Conservation (phyloP, 257 asterid genomes). For the Misopates orontium region DNA sequence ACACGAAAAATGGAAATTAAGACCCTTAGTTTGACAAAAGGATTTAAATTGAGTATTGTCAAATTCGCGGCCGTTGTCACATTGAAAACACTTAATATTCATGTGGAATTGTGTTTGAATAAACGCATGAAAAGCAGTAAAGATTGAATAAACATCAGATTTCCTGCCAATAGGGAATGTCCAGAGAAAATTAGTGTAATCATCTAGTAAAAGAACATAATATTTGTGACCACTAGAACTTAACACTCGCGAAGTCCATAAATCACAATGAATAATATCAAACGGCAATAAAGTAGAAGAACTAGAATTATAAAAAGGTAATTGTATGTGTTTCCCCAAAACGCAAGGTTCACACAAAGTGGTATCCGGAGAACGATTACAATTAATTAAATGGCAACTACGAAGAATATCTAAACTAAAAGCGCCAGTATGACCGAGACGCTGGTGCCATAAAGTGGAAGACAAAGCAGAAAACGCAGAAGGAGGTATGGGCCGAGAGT, state of each 20-base stretch:
- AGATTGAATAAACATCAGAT: not conserved
- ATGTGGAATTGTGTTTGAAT: not conserved
- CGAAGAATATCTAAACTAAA: too few relatives aligned
- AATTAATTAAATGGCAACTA: not conserved
- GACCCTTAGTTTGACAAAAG: too few relatives aligned
- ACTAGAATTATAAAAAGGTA: not conserved
- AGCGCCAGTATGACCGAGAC: too few relatives aligned
- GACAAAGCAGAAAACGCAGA: too few relatives aligned
- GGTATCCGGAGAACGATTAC: not conserved
- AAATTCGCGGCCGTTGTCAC: not conserved
- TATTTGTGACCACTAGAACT: not conserved
- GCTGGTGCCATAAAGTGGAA: too few relatives aligned
- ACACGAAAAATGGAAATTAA: too few relatives aligned
- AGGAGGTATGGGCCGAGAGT: too few relatives aligned
- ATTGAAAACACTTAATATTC: not conserved
- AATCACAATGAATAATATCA: constrained; percentile 1
- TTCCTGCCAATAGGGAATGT: not conserved
- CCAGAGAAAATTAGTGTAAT: not conserved
- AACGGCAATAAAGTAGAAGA: not conserved
- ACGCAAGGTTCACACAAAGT: not conserved
- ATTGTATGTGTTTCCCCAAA: not conserved
- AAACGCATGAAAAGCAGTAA: not conserved
- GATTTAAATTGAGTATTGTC: not conserved
- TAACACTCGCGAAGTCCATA: not conserved
- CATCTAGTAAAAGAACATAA: not conserved